Evolutionary conservation across 345 rosid species (phyloP).

Genomic region (Eutrema japonicum): DNA sequence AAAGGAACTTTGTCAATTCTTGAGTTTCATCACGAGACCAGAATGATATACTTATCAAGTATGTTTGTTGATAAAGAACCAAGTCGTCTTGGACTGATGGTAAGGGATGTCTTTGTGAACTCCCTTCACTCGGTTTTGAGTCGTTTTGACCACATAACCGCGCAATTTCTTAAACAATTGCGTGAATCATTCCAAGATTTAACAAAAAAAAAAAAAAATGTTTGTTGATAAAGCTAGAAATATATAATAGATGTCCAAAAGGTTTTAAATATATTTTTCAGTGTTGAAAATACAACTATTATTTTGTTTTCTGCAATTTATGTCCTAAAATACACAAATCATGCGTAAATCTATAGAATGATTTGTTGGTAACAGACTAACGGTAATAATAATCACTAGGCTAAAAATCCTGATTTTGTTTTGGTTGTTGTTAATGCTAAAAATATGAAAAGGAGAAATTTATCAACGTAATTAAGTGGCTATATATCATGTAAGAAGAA

Average conservation of each 20-base stretch:
- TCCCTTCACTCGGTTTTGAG: no score
- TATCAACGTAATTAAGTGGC: slow-evolving; percentile 3
- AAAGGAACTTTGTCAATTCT: slow-evolving; percentile 17
- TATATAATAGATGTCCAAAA: slow-evolving; percentile 2
- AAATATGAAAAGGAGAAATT: not conserved
- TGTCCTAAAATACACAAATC: not conserved
- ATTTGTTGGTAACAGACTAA: not conserved
- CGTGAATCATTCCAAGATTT: no score
- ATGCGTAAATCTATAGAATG: not conserved
- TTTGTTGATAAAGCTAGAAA: not conserved
- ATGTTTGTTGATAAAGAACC: not conserved
- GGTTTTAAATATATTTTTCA: not conserved
- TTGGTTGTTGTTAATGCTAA: not conserved
- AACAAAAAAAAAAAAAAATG: no score
- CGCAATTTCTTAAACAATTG: no score
- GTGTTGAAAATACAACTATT: not conserved
- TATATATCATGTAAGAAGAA: not conserved
- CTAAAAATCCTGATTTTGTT: not conserved
- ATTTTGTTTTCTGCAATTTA: not conserved
- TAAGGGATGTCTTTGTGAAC: no score
- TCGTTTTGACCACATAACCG: no score
- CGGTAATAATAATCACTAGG: not conserved
- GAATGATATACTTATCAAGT: not conserved
- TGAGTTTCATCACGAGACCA: not conserved
- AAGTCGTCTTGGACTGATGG: no score